These are phyloP conservation scores for Kondoa subrosea DNA, from an alignment of 768 basidiomycete species.

Conservation along the genomic window DNA sequence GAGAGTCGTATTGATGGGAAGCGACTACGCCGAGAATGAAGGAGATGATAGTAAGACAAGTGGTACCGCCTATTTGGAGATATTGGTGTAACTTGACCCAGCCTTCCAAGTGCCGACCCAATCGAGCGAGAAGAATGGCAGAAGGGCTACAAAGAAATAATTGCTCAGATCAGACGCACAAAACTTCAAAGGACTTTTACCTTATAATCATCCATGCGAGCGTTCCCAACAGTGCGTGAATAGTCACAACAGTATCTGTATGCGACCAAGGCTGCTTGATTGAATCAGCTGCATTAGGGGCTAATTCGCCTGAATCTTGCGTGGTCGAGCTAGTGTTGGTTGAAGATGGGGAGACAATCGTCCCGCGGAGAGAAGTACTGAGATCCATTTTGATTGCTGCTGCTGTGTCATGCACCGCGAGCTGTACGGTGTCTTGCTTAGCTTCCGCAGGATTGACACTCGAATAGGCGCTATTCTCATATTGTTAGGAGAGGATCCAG, in stretches of 20 bases:
- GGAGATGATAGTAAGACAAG: background rate
- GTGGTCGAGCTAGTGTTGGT: too few relatives aligned
- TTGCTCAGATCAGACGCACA: background rate
- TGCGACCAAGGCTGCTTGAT: background rate
- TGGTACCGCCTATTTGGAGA: background rate
- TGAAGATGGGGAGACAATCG: too few relatives aligned
- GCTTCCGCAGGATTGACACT: background rate
- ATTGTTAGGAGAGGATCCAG: background rate
- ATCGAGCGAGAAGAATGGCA: background rate
- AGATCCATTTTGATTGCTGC: background rate
- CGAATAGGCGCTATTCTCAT: background rate
- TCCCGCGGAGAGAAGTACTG: background rate
- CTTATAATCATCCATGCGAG: background rate
- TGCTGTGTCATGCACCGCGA: background rate
- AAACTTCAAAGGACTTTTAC: background rate
- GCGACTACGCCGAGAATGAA: constrained; percentile 6
- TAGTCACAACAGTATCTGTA: background rate
- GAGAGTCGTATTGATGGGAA: background rate
- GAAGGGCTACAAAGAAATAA: background rate
- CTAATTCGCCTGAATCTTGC: background rate
- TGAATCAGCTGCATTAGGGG: background rate
- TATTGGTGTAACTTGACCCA: constrained; percentile 7
- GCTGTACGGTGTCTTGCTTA: background rate
- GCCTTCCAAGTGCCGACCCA: background rate
- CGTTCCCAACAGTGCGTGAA: constrained; percentile 2